These are phyloP conservation scores for Amaranthus palmeri DNA, from an alignment of 148 eudicot species.

Conservation along the genomic window DNA sequence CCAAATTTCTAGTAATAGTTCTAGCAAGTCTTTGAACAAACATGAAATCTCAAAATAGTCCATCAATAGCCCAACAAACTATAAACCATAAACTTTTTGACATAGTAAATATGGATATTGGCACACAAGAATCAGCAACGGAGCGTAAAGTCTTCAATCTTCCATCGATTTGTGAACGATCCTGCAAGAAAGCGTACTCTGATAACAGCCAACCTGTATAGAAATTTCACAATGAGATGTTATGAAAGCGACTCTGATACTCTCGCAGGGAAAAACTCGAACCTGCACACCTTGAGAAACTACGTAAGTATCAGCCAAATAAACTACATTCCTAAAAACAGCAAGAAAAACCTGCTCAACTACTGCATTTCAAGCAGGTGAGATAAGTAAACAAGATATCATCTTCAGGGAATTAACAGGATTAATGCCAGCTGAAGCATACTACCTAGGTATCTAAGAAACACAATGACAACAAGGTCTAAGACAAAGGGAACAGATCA, in stretches of 20 bases:
- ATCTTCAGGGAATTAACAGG: conserved; percentile 5
- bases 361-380: neutral
- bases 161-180: conserved; percentile 16
- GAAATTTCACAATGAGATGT: conserved; percentile 66
- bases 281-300: conserved; percentile 73
- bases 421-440: neutral
- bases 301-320: conserved; percentile 31
- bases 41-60: too few relatives aligned
- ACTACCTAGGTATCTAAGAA: neutral
- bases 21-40: too few relatives aligned
- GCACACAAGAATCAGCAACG: neutral
- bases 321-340: neutral
- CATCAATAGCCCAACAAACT: too few relatives aligned
- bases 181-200: conserved; percentile 47
- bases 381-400: neutral
- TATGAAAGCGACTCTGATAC: conserved; percentile 38
- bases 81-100: neutral
- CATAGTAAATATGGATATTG: neutral
- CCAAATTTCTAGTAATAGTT: too few relatives aligned
- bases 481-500: neutral
- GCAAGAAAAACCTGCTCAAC: conserved; percentile 1
- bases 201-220: conserved; percentile 68
- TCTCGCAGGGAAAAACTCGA: conserved; percentile 68
- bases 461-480: neutral
- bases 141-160: neutral